These are phyloP conservation scores for Clonostachys solani DNA, from an alignment of 2,329 filamentous ascomycete species.

Conservation along the genomic window DNA sequence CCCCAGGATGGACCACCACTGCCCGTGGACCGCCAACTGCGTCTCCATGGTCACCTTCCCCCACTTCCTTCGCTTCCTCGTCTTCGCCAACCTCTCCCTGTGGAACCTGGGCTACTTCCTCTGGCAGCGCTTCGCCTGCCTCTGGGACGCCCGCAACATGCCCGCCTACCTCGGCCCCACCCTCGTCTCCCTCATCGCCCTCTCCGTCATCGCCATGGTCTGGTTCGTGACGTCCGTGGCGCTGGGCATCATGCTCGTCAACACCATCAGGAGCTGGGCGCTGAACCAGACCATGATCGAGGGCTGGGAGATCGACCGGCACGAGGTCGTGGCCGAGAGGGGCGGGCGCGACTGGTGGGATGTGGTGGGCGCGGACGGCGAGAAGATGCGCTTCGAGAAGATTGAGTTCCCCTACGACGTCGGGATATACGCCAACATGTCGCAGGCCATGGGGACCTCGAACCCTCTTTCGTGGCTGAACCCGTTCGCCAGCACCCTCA, in stretches of 20 bases:
- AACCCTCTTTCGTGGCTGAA: conserved; percentile 67
- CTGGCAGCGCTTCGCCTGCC: conserved; percentile 47
- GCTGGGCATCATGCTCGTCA: conserved; percentile 61
- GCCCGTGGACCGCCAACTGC: conserved; percentile 81
- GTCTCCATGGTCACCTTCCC: conserved; percentile 79
- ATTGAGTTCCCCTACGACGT: conserved; percentile 83
- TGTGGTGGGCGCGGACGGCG: conserved; percentile 23
- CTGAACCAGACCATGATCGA: conserved; percentile 80
- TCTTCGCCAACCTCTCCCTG: conserved; percentile 63
- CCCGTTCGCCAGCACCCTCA: conserved; percentile 55
- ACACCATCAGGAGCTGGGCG: conserved; percentile 55
- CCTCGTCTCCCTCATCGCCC: conserved; percentile 49
- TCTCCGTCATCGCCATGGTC: conserved; percentile 56
- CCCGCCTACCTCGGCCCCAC: conserved; percentile 73
- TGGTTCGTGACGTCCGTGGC: conserved; percentile 57
- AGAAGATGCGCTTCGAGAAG: conserved; percentile 46
- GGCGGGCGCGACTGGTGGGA: conserved; percentile 41
- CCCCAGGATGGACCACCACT: conserved; percentile 83
- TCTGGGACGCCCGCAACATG: conserved; percentile 64
- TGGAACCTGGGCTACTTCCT: conserved; percentile 58
- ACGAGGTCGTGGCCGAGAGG: conserved; percentile 51
- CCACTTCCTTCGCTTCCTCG: conserved; percentile 75
- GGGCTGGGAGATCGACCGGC: conserved; percentile 66
- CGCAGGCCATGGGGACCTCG: conserved; percentile 68
- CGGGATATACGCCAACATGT: conserved; percentile 69